phyloP scores from a whole-genome alignment of 225 moss, liverwort and hornwort species.

The Sphagnum tenellum region DNA sequence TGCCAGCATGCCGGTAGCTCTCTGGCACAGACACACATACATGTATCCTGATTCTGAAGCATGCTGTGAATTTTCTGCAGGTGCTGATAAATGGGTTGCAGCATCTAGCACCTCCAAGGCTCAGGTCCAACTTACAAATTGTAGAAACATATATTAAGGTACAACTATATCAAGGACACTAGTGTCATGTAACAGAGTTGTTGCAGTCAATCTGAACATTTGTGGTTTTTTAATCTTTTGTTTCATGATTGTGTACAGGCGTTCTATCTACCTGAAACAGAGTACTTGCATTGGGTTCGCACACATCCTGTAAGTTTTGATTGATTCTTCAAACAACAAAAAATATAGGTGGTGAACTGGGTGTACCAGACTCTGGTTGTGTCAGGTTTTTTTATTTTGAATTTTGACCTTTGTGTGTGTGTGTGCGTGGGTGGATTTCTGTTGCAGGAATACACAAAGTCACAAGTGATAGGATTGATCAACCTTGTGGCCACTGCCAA shows the following conservation, averaged over 20 bases:
- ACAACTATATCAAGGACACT: neutral
- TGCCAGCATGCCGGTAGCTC: too few species aligned
- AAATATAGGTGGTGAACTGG: too few species aligned
- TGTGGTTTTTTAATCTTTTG: neutral
- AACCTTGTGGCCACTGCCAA: conserved; percentile 81
- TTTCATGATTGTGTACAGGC: conserved; percentile 29
- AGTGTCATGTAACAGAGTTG: neutral
- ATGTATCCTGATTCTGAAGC: conserved; percentile 2
- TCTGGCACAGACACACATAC: too few species aligned
- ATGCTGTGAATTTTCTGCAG: conserved; percentile 25
- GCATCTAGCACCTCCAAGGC: conserved; percentile 78
- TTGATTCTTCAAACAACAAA: neutral
- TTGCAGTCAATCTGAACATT: neutral
- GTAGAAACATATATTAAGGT: conserved; percentile 96
- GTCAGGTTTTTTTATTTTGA: too few species aligned
- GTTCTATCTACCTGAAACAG: conserved; percentile 96
- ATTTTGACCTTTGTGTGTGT: too few species aligned
- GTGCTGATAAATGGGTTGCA: conserved; percentile 89
- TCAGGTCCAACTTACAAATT: conserved; percentile 75
- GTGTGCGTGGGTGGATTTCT: neutral
- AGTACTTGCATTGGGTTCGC: conserved; percentile 93
- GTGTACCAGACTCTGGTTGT: too few species aligned
- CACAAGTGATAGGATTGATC: conserved; percentile 80
- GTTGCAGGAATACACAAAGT: conserved; percentile 85
- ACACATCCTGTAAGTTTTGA: conserved; percentile 81